Evolutionary conservation across 2,329 filamentous ascomycete genomes (phyloP).

Genomic region (Colletotrichum chrysophilum): DNA sequence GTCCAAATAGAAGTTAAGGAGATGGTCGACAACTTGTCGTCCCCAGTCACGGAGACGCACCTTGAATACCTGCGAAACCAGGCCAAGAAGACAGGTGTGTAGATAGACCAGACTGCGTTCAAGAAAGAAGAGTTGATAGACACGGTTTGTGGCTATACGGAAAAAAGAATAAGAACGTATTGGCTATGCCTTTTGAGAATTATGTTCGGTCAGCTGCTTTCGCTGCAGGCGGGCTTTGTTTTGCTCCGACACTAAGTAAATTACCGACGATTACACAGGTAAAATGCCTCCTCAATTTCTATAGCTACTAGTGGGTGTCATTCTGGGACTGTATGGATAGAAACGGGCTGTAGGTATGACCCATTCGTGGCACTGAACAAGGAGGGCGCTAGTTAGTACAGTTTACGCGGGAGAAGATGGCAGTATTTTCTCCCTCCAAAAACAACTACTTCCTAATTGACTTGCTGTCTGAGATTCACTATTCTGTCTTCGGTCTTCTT

Average conservation of each 20-base stretch:
- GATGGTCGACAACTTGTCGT: background rate
- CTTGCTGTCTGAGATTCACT: too few species aligned
- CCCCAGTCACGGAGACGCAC: background rate
- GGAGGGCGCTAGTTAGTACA: too few species aligned
- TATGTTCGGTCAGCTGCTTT: background rate
- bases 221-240: background rate
- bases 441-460: too few species aligned
- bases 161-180: background rate
- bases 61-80: background rate
- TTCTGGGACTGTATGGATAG: too few species aligned
- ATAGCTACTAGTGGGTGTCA: too few species aligned
- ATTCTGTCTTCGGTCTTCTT: too few species aligned
- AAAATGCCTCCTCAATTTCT: too few species aligned
- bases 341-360: too few species aligned
- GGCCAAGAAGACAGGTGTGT: background rate
- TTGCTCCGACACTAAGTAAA: background rate
- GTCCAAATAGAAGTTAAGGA: background rate
- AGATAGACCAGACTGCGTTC: background rate
- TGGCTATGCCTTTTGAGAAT: background rate
- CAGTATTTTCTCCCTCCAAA: too few species aligned
- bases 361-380: too few species aligned
- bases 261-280: too few species aligned
- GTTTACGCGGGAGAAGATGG: too few species aligned
- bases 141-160: background rate
- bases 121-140: background rate